A percentile compares a stretch with the other conserved stretches of the same genome.
These are phyloP conservation scores for Calonectria ilicicola DNA, from an alignment of 2,329 filamentous ascomycete genomes.

Conservation along the genomic window DNA sequence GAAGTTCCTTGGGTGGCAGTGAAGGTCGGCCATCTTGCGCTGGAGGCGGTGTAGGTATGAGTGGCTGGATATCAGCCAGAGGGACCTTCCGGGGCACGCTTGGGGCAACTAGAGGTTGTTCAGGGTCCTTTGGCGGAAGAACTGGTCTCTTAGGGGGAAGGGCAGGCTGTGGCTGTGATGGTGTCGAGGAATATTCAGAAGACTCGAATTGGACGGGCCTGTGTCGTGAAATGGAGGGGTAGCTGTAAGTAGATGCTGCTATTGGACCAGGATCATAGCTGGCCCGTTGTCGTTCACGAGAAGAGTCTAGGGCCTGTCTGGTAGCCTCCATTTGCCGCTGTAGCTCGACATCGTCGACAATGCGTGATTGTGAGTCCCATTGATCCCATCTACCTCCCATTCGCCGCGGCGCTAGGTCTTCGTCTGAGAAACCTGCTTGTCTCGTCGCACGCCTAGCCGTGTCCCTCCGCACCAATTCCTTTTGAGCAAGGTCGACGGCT, in stretches of 20 bases:
- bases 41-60: constrained; percentile 30
- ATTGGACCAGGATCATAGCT: constrained; percentile 42
- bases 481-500: constrained; percentile 80
- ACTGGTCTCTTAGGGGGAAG: constrained; percentile 48
- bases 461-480: constrained; percentile 77
- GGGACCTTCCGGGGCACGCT: constrained; percentile 46
- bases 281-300: constrained; percentile 39
- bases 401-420: constrained; percentile 68
- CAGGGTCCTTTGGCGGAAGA: constrained; percentile 38
- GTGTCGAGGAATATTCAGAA: constrained; percentile 25
- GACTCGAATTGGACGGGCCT: constrained; percentile 59
- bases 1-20: constrained; percentile 45
- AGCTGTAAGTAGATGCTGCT: constrained; percentile 58
- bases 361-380: constrained; percentile 46
- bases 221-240: constrained; percentile 68
- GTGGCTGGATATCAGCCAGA: constrained; percentile 36
- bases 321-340: constrained; percentile 66
- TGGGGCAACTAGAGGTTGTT: constrained; percentile 32
- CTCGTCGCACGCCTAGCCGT: constrained; percentile 68
- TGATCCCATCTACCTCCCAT: constrained; percentile 58
- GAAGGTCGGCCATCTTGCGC: constrained; percentile 31
- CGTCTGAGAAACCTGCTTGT: constrained; percentile 67
- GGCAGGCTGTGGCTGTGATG: constrained; percentile 45
- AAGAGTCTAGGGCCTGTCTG: constrained; percentile 58
- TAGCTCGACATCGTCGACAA: constrained; percentile 56